Conservation (phyloP, 2,329 filamentous ascomycete genomes). For the Nemania sp. region DNA sequence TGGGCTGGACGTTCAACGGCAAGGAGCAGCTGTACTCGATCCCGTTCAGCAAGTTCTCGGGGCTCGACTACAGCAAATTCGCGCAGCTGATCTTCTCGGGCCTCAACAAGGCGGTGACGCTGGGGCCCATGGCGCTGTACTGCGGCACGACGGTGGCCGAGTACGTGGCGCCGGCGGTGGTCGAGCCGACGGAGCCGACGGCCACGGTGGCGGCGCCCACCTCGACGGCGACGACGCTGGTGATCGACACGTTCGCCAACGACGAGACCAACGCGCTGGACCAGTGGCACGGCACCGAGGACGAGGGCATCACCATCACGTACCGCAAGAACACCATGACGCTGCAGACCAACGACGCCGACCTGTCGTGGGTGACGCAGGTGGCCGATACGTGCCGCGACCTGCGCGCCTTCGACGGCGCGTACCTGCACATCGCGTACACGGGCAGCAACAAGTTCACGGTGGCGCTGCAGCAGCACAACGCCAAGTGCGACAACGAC, state of each 20-base stretch:
- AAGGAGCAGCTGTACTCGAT: conserved; percentile 62
- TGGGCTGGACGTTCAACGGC: conserved; percentile 64
- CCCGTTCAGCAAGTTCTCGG: conserved; percentile 55
- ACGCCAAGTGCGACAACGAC: conserved; percentile 57
- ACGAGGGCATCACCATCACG: conserved; percentile 54
- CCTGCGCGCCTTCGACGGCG: conserved; percentile 55
- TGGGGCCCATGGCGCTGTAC: conserved; percentile 62
- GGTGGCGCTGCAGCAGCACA: conserved; percentile 68
- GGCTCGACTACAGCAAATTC: conserved; percentile 56
- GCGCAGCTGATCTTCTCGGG: conserved; percentile 54
- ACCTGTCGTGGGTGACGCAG: conserved; percentile 64
- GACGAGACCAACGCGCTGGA: conserved; percentile 59
- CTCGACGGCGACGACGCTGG: conserved; percentile 51
- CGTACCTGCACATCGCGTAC: conserved; percentile 68
- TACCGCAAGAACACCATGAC: conserved; percentile 56
- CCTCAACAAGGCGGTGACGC: conserved; percentile 50
- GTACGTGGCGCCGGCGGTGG: conserved; percentile 50
- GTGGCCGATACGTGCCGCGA: conserved; percentile 59
- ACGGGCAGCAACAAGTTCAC: conserved; percentile 65
- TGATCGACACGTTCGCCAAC: conserved; percentile 65
- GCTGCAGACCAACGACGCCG: conserved; percentile 61
- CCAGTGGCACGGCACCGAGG: conserved; percentile 68
- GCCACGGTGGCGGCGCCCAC: conserved; percentile 54
- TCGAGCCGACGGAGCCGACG: conserved; percentile 46
- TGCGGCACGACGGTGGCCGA: conserved; percentile 55